Base-by-base conservation (phyloP, 2,329 filamentous ascomycete species). In the Chaetomiaceae sp. region DNA sequence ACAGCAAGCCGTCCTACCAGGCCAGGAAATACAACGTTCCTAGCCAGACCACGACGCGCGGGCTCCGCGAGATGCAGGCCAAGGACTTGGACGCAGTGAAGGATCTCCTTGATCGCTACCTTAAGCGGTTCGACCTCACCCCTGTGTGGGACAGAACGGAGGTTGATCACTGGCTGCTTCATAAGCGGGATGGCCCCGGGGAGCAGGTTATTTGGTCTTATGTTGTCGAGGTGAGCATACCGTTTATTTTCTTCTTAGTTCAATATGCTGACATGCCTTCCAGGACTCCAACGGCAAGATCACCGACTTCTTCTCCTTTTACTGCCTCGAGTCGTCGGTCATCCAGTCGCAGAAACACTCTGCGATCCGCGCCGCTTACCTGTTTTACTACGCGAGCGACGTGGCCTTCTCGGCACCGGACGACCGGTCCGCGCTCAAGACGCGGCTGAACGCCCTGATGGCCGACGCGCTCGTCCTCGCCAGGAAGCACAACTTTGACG, bases 251-350 rank as follows among this genome's bases (percentile, higher is more conserved):
- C 30, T 42, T 8, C 7, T 5, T 7, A 7, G 14, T 17, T 14
- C 9, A 13, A 12, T 2, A n/a, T 37, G 8, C 52, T 60, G 13
- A 57, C 40, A 30, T 30, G 47, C 33, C 20, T n/a, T 21, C n/a
- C 55, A 77, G 75, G 71, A 78, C 53, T 69, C 81, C 41, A 82
- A 85, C 44, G 80, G 87, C 55, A 89, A 89, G 62, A 88, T 99
- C 64, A 96, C 89, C 33, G 93, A 99, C 70, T 96, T 96, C 72
- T 86, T 96, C 72, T 96, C 90, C 33, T 99, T 97, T 73, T 99
- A 97, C 76, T 85, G 83, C 65, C 85, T 99, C 30, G 90, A 96
- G 67, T 96, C 90, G 14, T 93, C 89, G 1, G 87, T 96, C 52
- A 95, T 99, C 62, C 84, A 86, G 60, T 83, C 89, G 64, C 73